Percentiles rank a stretch among this genome's conserved stretches.
Evolutionary conservation across 306 rosid species (phyloP).

Genomic region (Fragaria iinumae): DNA sequence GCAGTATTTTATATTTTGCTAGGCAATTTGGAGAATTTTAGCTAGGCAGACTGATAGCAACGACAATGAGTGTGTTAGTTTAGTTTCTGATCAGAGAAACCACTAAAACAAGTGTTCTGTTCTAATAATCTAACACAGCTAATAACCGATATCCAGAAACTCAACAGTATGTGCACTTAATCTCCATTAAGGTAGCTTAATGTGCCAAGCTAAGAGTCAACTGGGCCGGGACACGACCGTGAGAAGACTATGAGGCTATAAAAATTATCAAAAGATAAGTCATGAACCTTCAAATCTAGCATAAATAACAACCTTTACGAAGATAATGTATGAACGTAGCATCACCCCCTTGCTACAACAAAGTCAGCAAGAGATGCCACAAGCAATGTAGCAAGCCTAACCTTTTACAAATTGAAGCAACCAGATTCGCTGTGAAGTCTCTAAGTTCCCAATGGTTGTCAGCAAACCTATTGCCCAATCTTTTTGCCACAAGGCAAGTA

Average conservation of each 20-base stretch:
- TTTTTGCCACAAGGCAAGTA: conserved; percentile 82
- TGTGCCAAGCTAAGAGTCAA: neutral
- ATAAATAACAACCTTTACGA: conserved; percentile 4
- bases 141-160: neutral
- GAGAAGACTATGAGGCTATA: conserved; percentile 1
- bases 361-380: conserved; percentile 11
- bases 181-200: neutral
- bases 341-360: conserved; percentile 2
- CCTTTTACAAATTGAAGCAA: conserved; percentile 87
- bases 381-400: conserved; percentile 25
- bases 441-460: conserved; percentile 89
- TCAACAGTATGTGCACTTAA: neutral
- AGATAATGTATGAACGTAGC: neutral
- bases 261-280: neutral
- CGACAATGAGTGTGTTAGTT: neutral
- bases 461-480: conserved; percentile 74
- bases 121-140: neutral
- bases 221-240: neutral
- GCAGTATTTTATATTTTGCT: neutral
- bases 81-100: conserved; percentile 4
- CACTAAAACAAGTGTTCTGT: neutral
- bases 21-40: neutral
- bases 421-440: conserved; percentile 75
- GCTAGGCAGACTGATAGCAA: neutral
- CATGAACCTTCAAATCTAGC: conserved; percentile 10